Evolutionary conservation across 179 eudicot species (phyloP).

Genomic region (Pouteria campechiana): DNA sequence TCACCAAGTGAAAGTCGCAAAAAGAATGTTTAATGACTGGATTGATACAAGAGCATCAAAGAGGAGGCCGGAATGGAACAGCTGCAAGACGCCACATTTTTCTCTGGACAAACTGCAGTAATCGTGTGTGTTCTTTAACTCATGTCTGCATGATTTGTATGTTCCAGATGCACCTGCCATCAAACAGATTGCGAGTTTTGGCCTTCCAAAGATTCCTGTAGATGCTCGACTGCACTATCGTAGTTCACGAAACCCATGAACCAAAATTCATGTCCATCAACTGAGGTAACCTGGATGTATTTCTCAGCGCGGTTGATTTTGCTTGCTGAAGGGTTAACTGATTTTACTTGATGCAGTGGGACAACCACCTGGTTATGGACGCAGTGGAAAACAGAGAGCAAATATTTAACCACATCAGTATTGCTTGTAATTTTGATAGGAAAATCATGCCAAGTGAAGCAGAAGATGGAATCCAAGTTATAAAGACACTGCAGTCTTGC

Average conservation of each 20-base stretch:
- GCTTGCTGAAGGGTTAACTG: slow-evolving; percentile 80
- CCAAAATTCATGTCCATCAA: slow-evolving; percentile 96
- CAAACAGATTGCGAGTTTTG: slow-evolving; percentile 19
- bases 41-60: not conserved
- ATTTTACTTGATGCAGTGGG: slow-evolving; percentile 75
- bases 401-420: too few species aligned
- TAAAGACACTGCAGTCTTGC: too few species aligned
- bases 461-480: too few species aligned
- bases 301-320: slow-evolving; percentile 71
- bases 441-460: too few species aligned
- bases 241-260: slow-evolving; percentile 85
- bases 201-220: slow-evolving; percentile 41
- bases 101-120: not conserved
- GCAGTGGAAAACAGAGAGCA: too few species aligned
- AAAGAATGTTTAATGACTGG: not conserved
- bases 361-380: slow-evolving; percentile 45
- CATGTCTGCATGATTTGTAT: too few species aligned
- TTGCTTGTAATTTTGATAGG: too few species aligned
- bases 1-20: not conserved
- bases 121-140: too few species aligned
- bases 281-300: slow-evolving; percentile 76
- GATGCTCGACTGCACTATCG: slow-evolving; percentile 70
- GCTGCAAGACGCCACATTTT: not conserved
- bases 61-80: not conserved
- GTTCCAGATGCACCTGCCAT: too few species aligned